Conservation (phyloP, 306 rosid species). For the Argentina anserina region DNA sequence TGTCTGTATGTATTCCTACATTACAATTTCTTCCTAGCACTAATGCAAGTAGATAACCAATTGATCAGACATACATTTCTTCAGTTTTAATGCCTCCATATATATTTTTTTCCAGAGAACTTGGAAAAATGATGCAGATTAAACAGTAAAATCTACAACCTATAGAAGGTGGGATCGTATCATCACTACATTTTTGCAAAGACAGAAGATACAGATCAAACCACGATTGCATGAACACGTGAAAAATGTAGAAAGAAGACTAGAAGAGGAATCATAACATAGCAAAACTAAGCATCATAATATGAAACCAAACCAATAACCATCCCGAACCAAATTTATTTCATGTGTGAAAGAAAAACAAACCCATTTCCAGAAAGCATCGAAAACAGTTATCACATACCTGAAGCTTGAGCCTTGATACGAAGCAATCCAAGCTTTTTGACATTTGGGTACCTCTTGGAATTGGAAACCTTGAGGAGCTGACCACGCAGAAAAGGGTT, state of each 20-base stretch:
- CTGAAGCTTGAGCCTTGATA: constrained; percentile 64
- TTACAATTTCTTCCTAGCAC: not conserved
- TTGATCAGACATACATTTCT: not conserved
- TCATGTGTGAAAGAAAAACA: not conserved
- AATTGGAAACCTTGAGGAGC: constrained; percentile 39
- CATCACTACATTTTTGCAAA: not conserved
- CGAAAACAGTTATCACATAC: constrained; percentile 27
- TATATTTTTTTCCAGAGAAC: not conserved
- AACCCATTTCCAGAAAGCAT: not conserved
- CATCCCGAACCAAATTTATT: not conserved
- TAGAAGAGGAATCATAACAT: not conserved
- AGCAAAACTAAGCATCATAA: not conserved
- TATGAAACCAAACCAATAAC: not conserved
- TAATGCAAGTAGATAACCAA: not conserved
- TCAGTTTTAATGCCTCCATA: not conserved
- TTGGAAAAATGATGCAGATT: not conserved
- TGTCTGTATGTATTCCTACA: not conserved
- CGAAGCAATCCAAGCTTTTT: constrained; percentile 39
- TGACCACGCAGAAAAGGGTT: constrained; percentile 35
- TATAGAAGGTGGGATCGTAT: not conserved
- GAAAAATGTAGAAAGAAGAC: not conserved
- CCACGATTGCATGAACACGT: no score
- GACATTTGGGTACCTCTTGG: constrained; percentile 29
- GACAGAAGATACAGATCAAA: no score
- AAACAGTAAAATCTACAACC: not conserved